Conservation (phyloP, 2,329 filamentous ascomycete genomes). For the Xylaria sp. region DNA sequence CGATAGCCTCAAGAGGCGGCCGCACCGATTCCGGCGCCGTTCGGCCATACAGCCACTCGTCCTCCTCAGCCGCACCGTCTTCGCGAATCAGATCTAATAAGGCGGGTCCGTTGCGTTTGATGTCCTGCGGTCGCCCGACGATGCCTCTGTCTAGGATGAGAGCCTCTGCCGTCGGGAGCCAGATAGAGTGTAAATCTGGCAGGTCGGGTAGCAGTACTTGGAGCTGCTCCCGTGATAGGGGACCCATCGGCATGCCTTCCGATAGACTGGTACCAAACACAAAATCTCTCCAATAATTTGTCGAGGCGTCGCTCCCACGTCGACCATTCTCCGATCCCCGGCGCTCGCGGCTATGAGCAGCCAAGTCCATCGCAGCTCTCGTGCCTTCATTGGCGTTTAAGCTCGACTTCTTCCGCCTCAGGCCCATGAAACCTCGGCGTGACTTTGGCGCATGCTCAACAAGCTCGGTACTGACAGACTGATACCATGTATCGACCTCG, state of each 20-base stretch:
- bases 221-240: slow-evolving; percentile 61
- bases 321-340: slow-evolving; percentile 46
- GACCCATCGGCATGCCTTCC: slow-evolving; percentile 70
- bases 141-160: slow-evolving; percentile 68
- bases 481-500: slow-evolving; percentile 70
- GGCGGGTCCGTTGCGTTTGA: slow-evolving; percentile 70
- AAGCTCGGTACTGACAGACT: slow-evolving; percentile 58
- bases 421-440: slow-evolving; percentile 61
- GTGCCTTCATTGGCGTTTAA: slow-evolving; percentile 48
- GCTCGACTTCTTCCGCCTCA: slow-evolving; percentile 69
- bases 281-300: slow-evolving; percentile 50
- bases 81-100: slow-evolving; percentile 72
- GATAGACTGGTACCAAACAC: slow-evolving; percentile 69
- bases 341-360: slow-evolving; percentile 38
- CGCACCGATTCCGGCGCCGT: slow-evolving; percentile 64
- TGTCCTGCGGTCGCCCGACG: slow-evolving; percentile 66
- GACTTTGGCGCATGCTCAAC: slow-evolving; percentile 58
- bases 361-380: slow-evolving; percentile 33
- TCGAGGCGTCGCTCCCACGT: slow-evolving; percentile 45
- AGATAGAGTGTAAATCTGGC: slow-evolving; percentile 68
- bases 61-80: slow-evolving; percentile 66
- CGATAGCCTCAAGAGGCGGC: slow-evolving; percentile 60
- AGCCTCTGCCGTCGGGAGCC: slow-evolving; percentile 71
- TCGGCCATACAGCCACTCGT: slow-evolving; percentile 71
- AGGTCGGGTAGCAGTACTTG: slow-evolving; percentile 64